A percentile compares a stretch with the other conserved stretches of the same genome.
Conservation (phyloP, 2,329 filamentous ascomycete genomes). For the Fusarium annulatum region DNA sequence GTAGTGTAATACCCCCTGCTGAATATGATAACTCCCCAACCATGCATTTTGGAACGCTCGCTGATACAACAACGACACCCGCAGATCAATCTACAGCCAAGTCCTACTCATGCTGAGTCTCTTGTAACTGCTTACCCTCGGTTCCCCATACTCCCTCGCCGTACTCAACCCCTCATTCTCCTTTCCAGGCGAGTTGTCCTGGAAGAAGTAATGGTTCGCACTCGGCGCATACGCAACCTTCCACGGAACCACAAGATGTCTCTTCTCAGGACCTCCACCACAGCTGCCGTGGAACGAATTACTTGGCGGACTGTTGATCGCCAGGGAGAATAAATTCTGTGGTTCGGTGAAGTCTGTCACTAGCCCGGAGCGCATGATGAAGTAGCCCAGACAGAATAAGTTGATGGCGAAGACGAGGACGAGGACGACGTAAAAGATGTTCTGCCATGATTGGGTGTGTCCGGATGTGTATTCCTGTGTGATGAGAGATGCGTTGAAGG, state of each 20-base stretch:
- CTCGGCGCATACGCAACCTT: slow-evolving; percentile 53
- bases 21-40: slow-evolving; percentile 4
- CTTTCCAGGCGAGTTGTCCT: slow-evolving; percentile 50
- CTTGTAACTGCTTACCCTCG: slow-evolving; percentile 42
- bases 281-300: slow-evolving; percentile 52
- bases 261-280: slow-evolving; percentile 50
- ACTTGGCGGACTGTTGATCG: slow-evolving; percentile 68
- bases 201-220: slow-evolving; percentile 57
- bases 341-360: slow-evolving; percentile 85
- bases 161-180: slow-evolving; percentile 52
- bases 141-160: slow-evolving; percentile 28
- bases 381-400: slow-evolving; percentile 71
- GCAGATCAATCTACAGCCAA: slow-evolving; percentile 39
- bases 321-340: slow-evolving; percentile 77
- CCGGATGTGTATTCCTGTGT: slow-evolving; percentile 78
- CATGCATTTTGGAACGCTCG: neutral
- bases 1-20: neutral
- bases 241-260: slow-evolving; percentile 56
- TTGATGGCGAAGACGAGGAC: slow-evolving; percentile 74
- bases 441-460: slow-evolving; percentile 69
- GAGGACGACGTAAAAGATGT: slow-evolving; percentile 74
- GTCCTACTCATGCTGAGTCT: slow-evolving; percentile 43
- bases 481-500: slow-evolving; percentile 72
- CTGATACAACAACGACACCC: neutral
- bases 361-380: slow-evolving; percentile 65